Percentiles rank a stretch among this genome's conserved stretches.
Conservation (phyloP, 2,329 filamentous ascomycete genomes). For the Ambrosiella xylebori region DNA sequence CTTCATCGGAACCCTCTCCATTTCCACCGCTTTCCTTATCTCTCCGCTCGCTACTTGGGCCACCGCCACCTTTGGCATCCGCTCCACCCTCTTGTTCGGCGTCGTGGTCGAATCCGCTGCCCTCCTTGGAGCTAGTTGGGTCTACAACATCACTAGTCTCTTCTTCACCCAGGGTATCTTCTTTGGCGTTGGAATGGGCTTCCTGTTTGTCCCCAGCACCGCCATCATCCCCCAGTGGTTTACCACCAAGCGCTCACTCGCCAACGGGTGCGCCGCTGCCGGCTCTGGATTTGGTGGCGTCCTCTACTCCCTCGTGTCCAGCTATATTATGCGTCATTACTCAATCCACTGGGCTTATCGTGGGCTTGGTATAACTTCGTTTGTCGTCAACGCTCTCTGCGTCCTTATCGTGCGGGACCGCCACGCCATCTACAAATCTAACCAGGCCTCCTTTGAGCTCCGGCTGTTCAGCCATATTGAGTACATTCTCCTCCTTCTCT, state of each 20-base stretch:
- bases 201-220: conserved; percentile 53
- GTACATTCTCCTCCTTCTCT: conserved; percentile 47
- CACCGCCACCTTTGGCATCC: conserved; percentile 45
- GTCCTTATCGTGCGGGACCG: conserved; percentile 50
- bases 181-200: conserved; percentile 65
- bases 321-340: conserved; percentile 48
- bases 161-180: conserved; percentile 57
- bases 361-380: conserved; percentile 45
- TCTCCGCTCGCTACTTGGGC: conserved; percentile 50
- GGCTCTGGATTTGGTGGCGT: conserved; percentile 62
- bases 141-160: conserved; percentile 53
- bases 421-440: conserved; percentile 52
- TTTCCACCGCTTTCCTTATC: conserved; percentile 38
- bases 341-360: conserved; percentile 51
- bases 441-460: conserved; percentile 48
- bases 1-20: conserved; percentile 43
- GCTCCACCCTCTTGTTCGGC: conserved; percentile 45
- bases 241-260: conserved; percentile 45
- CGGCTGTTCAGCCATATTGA: conserved; percentile 42
- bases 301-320: conserved; percentile 47
- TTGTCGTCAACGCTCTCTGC: conserved; percentile 45
- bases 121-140: conserved; percentile 55
- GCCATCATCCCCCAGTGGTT: conserved; percentile 62
- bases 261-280: conserved; percentile 50
- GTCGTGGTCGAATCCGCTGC: conserved; percentile 44